Percentiles rank a stretch among this genome's conserved stretches.
These are phyloP conservation scores for Debaryomycetaceae sp. DNA, from an alignment of 1,139 yeast species.

Conservation along the genomic window DNA sequence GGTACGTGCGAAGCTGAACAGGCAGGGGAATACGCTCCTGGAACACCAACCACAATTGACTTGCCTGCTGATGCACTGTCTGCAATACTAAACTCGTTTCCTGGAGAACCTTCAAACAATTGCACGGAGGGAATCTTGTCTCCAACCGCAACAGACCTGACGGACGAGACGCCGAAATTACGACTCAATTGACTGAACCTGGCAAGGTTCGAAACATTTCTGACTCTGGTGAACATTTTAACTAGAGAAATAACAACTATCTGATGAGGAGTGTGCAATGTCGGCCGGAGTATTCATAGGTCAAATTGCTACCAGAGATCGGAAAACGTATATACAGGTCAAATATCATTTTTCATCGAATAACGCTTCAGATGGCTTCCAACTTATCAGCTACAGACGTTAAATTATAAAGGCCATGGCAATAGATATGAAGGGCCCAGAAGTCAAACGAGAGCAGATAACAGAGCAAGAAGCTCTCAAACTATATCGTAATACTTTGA, in stretches of 20 bases:
- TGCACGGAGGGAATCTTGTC: conserved; percentile 54
- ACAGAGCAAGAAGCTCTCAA: conserved; percentile 43
- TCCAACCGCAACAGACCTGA: conserved; percentile 45
- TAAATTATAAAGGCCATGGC: not conserved
- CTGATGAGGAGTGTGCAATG: too few relatives aligned
- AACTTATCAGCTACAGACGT: too few relatives aligned
- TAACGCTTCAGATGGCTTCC: too few relatives aligned
- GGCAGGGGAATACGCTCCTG: conserved; percentile 90
- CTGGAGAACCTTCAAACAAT: conserved; percentile 66
- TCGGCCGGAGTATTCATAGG: too few relatives aligned
- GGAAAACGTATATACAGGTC: too few relatives aligned
- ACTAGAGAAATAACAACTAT: not conserved
- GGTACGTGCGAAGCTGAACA: conserved; percentile 80
- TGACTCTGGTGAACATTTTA: conserved; percentile 2
- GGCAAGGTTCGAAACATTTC: conserved; percentile 7
- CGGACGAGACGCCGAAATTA: conserved; percentile 28
- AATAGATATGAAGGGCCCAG: conserved; percentile 7
- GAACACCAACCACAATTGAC: conserved; percentile 72
- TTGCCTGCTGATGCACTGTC: conserved; percentile 52
- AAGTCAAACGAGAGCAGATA: conserved; percentile 11
- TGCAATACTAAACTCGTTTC: conserved; percentile 58
- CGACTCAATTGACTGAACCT: conserved; percentile 12
- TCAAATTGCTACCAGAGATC: too few relatives aligned
- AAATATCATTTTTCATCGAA: too few relatives aligned
- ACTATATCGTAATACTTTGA: conserved; percentile 65